Base-by-base conservation (phyloP, 306 rosid genomes). In the Corylus avellana region DNA sequence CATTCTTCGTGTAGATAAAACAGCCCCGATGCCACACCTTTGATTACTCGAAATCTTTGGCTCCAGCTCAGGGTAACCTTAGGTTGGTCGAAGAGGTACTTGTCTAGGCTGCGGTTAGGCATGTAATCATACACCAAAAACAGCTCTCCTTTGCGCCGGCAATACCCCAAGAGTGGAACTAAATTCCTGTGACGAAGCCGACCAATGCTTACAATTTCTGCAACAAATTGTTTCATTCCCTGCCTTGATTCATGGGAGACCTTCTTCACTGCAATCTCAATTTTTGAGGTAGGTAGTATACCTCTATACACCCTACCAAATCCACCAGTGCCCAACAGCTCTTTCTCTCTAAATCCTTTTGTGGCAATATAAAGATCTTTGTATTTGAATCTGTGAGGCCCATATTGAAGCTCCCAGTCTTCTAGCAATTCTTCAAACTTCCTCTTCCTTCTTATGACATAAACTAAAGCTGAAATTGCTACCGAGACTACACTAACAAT, bases 31-130 rank as follows among this genome's bases (percentile, higher is more conserved):
- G 88, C 84, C 12, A 85, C 84, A 0, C 86, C 86, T 72, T 73
- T 85, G 1, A 85, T 78, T 74, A 82, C 74, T 35, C 71, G 5
- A 50, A 82, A 64, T 25, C 86, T 82, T 44, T 85, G 82, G n/a
- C 12, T 76, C 86, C 88, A 85, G 29, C 46, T 59, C 8, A 85
- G 81, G 12, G 77, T 57, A 5, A 67, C 59, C 7, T 14, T 37
- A 1, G 84, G 47, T 25, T 79, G 47, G 69, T 20, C 48, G 46
- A 56, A 77, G 11, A 85, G 66, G 72, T 64, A 77, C 29, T 87
- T 82, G 70, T 84, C 90, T 39, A 87, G 61, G 76, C 88, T 84
- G 51, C 86, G 80, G 25, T 87, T 79, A 2, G 86, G 77, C 86
- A 87, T 87, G 57, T 70, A 82, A 1, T 82, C 86, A 9, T 82